A percentile compares a stretch with the other conserved stretches of the same genome.
Conservation (phyloP, 2,329 filamentous ascomycete genomes). For the Fonsecaea nubica region DNA sequence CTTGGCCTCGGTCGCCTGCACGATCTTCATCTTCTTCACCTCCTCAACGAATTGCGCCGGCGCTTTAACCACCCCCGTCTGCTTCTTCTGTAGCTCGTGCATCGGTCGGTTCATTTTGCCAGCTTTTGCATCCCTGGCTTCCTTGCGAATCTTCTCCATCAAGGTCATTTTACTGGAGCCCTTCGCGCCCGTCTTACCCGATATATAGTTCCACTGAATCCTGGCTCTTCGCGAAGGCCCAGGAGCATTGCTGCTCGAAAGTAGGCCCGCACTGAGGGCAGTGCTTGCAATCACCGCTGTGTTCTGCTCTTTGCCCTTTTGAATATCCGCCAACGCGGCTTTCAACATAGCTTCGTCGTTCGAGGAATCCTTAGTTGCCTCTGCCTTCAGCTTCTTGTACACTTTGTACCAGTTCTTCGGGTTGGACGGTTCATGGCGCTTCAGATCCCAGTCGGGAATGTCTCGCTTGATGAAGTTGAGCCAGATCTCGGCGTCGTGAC, state of each 20-base stretch:
- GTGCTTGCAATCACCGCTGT: constrained; percentile 61
- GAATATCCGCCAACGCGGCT: constrained; percentile 63
- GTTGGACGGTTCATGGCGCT: constrained; percentile 69
- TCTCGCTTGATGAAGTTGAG: constrained; percentile 77
- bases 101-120: constrained; percentile 48
- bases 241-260: constrained; percentile 37
- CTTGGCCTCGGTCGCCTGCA: constrained; percentile 8
- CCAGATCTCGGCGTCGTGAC: constrained; percentile 77
- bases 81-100: constrained; percentile 49
- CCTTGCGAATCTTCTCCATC: constrained; percentile 63
- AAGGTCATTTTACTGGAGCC: constrained; percentile 49
- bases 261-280: constrained; percentile 47
- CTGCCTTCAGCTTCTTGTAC: constrained; percentile 71
- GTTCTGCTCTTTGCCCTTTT: constrained; percentile 64
- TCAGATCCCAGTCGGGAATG: constrained; percentile 70
- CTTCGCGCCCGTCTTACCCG: constrained; percentile 45
- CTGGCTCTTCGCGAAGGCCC: constrained; percentile 18
- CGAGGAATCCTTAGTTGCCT: constrained; percentile 64
- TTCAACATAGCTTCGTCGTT: constrained; percentile 65
- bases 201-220: constrained; percentile 31
- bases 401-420: constrained; percentile 77
- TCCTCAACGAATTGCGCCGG: constrained; percentile 51
- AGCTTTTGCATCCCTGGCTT: constrained; percentile 60
- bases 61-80: constrained; percentile 48
- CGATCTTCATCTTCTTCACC: constrained; percentile 30